These are phyloP conservation scores for Metarhizium humberi DNA, from an alignment of 2,329 filamentous ascomycete species.

Conservation along the genomic window DNA sequence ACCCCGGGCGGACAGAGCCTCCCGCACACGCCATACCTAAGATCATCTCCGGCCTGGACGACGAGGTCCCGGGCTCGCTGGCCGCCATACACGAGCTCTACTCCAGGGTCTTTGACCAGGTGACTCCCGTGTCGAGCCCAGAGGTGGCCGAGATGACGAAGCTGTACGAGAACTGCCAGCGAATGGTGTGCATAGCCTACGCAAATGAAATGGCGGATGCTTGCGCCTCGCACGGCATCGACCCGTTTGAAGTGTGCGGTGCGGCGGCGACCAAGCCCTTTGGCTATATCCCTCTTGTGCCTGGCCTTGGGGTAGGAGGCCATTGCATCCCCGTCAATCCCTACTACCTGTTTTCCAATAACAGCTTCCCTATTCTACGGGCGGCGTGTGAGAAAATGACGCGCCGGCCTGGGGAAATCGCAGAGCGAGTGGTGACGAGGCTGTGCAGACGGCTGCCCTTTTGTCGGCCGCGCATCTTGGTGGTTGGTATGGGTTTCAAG, in stretches of 20 bases:
- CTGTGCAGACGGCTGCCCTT: conserved; percentile 13
- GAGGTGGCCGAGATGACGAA: conserved; percentile 51
- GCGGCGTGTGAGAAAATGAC: conserved; percentile 34
- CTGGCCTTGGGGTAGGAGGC: conserved; percentile 41
- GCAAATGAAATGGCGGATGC: conserved; percentile 49
- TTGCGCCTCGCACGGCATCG: conserved; percentile 33
- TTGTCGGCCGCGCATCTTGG: conserved; percentile 24
- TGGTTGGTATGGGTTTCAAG: conserved; percentile 42
- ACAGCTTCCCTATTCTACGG: conserved; percentile 35
- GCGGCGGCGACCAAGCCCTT: conserved; percentile 44
- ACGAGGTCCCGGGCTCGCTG: conserved; percentile 34
- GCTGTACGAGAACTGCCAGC: conserved; percentile 48
- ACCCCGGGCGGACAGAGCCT: conserved; percentile 35
- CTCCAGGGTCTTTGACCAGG: conserved; percentile 33
- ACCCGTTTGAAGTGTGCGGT: conserved; percentile 39
- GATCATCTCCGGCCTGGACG: conserved; percentile 41
- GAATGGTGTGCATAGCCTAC: conserved; percentile 45
- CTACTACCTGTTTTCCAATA: conserved; percentile 40
- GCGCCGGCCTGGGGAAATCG: conserved; percentile 29
- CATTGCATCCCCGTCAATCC: conserved; percentile 50
- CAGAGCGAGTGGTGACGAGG: conserved; percentile 22
- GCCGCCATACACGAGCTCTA: conserved; percentile 35
- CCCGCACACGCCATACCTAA: conserved; percentile 38
- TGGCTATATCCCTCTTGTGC: conserved; percentile 38
- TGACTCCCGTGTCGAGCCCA: conserved; percentile 39